Percentiles rank a stretch among this genome's conserved stretches.
Conservation (phyloP, 2,329 filamentous ascomycete genomes). For the Aspergillus fumigatiaffinis region DNA sequence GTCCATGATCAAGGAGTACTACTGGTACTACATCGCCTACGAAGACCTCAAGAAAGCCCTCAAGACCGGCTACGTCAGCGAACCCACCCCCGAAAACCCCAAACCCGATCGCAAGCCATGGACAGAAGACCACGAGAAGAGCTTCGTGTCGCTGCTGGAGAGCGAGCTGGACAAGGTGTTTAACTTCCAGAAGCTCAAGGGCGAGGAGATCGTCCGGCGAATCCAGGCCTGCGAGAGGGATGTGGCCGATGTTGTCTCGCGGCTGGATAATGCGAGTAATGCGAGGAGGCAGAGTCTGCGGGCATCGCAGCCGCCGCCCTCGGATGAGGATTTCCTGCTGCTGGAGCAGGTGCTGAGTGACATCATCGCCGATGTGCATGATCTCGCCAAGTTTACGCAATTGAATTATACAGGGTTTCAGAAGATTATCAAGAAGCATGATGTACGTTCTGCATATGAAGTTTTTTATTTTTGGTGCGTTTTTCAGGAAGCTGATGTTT, state of each 20-base stretch:
- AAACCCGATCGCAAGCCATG: constrained; percentile 61
- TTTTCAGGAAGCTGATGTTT: constrained; percentile 2
- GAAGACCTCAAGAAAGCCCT: constrained; percentile 86
- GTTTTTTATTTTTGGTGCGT: background rate
- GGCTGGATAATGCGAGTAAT: constrained; percentile 58
- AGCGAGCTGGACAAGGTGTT: constrained; percentile 95
- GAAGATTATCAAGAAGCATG: constrained; percentile 99
- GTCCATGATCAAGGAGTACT: constrained; percentile 93
- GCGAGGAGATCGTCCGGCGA: constrained; percentile 87
- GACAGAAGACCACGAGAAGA: constrained; percentile 87
- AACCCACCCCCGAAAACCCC: constrained; percentile 44
- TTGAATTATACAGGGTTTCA: constrained; percentile 98
- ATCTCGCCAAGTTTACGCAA: constrained; percentile 96
- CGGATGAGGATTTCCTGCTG: constrained; percentile 89
- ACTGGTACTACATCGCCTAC: constrained; percentile 98
- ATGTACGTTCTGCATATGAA: constrained; percentile 54
- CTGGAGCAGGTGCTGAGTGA: constrained; percentile 94
- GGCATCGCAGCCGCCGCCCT: constrained; percentile 45
- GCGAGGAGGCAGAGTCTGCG: constrained; percentile 28
- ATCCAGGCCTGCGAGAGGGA: constrained; percentile 86
- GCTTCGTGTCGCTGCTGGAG: constrained; percentile 83
- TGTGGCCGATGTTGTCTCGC: constrained; percentile 79
- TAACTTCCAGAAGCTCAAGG: constrained; percentile 95
- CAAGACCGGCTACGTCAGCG: constrained; percentile 64
- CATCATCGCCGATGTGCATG: constrained; percentile 97